These are phyloP conservation scores for Zarea fungicola DNA, from an alignment of 2,329 filamentous ascomycete genomes.

Conservation along the genomic window DNA sequence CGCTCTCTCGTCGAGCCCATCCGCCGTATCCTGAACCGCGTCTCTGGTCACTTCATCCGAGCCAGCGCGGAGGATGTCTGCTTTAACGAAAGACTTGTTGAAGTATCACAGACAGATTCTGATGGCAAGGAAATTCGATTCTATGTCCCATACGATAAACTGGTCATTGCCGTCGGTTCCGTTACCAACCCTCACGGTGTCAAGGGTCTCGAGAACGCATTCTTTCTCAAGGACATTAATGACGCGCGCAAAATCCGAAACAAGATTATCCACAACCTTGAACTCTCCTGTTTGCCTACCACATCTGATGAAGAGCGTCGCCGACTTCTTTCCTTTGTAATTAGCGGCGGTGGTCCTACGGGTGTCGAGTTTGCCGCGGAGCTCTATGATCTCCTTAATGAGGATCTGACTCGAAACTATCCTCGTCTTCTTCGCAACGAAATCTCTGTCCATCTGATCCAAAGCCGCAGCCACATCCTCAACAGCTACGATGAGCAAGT, in stretches of 20 bases:
- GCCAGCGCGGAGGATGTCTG: constrained; percentile 84
- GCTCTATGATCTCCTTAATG: constrained; percentile 91
- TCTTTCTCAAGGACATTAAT: constrained; percentile 92
- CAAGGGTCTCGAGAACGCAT: constrained; percentile 86
- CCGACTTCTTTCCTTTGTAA: constrained; percentile 87
- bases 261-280: constrained; percentile 81
- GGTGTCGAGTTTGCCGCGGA: constrained; percentile 98
- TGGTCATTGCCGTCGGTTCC: constrained; percentile 87
- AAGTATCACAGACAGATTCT: constrained; percentile 69
- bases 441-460: constrained; percentile 95
- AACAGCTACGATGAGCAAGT: constrained; percentile 98
- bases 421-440: constrained; percentile 91
- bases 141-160: constrained; percentile 95
- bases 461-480: constrained; percentile 88
- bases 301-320: constrained; percentile 82
- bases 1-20: constrained; percentile 91
- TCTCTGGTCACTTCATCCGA: constrained; percentile 85
- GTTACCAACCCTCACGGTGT: constrained; percentile 94
- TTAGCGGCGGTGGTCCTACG: constrained; percentile 91
- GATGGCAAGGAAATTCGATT: constrained; percentile 72
- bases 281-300: constrained; percentile 86
- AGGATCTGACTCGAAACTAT: constrained; percentile 79
- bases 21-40: constrained; percentile 69
- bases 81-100: constrained; percentile 85
- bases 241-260: constrained; percentile 89